A percentile compares a stretch with the other conserved stretches of the same genome.
Evolutionary conservation across 2,329 filamentous ascomycete species (phyloP).

Genomic region (Botrytis porri): DNA sequence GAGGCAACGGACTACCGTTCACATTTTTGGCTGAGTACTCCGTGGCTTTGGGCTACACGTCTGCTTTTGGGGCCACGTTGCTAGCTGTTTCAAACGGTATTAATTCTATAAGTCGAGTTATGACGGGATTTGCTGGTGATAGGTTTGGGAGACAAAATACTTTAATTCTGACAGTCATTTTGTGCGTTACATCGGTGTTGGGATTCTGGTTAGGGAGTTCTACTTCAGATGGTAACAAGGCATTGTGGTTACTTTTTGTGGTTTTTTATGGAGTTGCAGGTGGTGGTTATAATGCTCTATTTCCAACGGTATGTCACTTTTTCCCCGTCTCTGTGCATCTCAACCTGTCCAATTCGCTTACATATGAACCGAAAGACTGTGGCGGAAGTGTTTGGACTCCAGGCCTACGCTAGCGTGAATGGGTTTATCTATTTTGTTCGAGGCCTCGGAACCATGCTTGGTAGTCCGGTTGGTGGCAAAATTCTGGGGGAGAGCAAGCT

Average conservation of each 20-base stretch:
- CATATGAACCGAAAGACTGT: constrained; percentile 36
- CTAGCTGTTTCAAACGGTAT: constrained; percentile 47
- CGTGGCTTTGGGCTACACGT: constrained; percentile 43
- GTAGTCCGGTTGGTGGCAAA: constrained; percentile 45
- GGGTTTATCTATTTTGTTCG: constrained; percentile 47
- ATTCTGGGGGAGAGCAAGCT: constrained; percentile 40
- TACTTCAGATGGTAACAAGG: constrained; percentile 32
- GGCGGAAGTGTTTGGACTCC: constrained; percentile 48
- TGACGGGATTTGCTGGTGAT: constrained; percentile 47
- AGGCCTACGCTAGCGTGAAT: constrained; percentile 48
- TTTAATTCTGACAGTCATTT: constrained; percentile 43
- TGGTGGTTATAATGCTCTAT: constrained; percentile 47
- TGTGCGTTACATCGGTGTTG: constrained; percentile 41
- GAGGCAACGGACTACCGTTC: constrained; percentile 47
- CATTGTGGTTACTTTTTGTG: constrained; percentile 44
- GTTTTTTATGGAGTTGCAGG: constrained; percentile 44
- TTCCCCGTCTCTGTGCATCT: not conserved
- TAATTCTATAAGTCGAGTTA: constrained; percentile 45
- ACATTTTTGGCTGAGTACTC: constrained; percentile 49
- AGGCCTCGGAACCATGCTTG: constrained; percentile 45
- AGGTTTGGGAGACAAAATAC: constrained; percentile 48
- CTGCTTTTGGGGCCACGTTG: constrained; percentile 44
- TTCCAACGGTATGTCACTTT: constrained; percentile 40
- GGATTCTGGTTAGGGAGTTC: constrained; percentile 41
- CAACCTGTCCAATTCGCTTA: not conserved